Conservation (phyloP, 2,329 filamentous ascomycete genomes). For the Pseudocercospora fuligena region DNA sequence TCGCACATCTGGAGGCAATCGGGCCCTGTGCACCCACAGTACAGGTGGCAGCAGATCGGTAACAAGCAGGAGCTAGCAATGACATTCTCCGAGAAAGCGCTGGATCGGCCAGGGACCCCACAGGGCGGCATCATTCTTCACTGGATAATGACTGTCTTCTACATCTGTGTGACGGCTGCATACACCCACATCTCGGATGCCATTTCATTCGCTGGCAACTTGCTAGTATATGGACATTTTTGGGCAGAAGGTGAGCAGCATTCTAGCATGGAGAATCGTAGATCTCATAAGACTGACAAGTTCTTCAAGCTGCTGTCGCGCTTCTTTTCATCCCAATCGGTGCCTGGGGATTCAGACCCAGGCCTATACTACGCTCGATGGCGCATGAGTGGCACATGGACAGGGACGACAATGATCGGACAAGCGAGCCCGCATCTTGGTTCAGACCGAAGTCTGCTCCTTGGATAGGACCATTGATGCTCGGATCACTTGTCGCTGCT, state of each 20-base stretch:
- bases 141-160: slow-evolving; percentile 16
- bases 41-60: neutral
- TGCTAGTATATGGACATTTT: slow-evolving; percentile 17
- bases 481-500: slow-evolving; percentile 1
- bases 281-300: neutral
- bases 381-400: slow-evolving; percentile 12
- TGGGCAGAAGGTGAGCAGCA: slow-evolving; percentile 13
- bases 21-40: slow-evolving; percentile 15
- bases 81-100: slow-evolving; percentile 6
- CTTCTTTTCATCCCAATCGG: slow-evolving; percentile 14
- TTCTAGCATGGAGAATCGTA: neutral
- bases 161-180: slow-evolving; percentile 14
- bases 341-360: slow-evolving; percentile 6
- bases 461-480: slow-evolving; percentile 11
- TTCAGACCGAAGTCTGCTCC: slow-evolving; percentile 9
- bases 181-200: slow-evolving; percentile 11
- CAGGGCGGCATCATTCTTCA: slow-evolving; percentile 22
- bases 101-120: slow-evolving; percentile 17
- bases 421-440: slow-evolving; percentile 13
- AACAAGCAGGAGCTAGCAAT: slow-evolving; percentile 1
- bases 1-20: slow-evolving; percentile 19
- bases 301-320: slow-evolving; percentile 7
- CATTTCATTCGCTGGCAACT: slow-evolving; percentile 13
- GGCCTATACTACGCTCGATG: slow-evolving; percentile 5
- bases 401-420: neutral